These are phyloP conservation scores for Trichosporon sp. DNA, from an alignment of 1,284 basidiomycete species.

Conservation along the genomic window DNA sequence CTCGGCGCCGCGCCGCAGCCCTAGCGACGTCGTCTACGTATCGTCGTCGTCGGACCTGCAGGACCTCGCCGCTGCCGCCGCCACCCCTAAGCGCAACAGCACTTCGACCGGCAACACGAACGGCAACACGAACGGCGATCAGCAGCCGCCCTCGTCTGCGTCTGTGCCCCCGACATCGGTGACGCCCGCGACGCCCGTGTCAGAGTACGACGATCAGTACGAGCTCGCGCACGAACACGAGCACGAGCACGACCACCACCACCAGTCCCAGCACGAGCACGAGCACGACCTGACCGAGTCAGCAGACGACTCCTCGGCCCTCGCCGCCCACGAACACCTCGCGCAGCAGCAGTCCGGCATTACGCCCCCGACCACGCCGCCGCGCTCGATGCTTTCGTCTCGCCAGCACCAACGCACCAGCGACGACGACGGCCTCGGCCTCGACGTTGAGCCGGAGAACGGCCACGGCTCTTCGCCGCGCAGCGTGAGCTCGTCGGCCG, in stretches of 20 bases:
- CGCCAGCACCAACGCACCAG: not conserved
- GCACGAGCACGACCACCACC: not conserved
- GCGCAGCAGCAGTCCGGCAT: not conserved
- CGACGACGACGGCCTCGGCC: not conserved
- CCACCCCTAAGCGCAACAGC: too few relatives aligned
- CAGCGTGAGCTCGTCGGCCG: not conserved
- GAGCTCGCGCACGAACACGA: not conserved
- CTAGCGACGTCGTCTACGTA: constrained; percentile 32
- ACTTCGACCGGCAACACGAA: constrained; percentile 12
- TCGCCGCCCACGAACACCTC: not conserved
- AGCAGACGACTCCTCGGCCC: not conserved
- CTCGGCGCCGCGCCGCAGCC: constrained; percentile 23
- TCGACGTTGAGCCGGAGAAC: not conserved
- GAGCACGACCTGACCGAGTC: not conserved
- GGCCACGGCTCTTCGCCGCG: not conserved
- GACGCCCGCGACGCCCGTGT: not conserved
- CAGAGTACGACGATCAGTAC: not conserved
- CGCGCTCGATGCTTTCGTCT: not conserved
- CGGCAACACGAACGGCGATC: constrained; percentile 8
- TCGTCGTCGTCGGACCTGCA: constrained; percentile 14
- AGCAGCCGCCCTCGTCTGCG: not conserved
- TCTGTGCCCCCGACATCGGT: not conserved
- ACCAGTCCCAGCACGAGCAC: not conserved
- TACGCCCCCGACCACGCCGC: not conserved
- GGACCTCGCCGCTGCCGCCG: not conserved